phyloP scores from a whole-genome alignment of 2,329 filamentous ascomycete species.

The Leptographium lundbergii region DNA sequence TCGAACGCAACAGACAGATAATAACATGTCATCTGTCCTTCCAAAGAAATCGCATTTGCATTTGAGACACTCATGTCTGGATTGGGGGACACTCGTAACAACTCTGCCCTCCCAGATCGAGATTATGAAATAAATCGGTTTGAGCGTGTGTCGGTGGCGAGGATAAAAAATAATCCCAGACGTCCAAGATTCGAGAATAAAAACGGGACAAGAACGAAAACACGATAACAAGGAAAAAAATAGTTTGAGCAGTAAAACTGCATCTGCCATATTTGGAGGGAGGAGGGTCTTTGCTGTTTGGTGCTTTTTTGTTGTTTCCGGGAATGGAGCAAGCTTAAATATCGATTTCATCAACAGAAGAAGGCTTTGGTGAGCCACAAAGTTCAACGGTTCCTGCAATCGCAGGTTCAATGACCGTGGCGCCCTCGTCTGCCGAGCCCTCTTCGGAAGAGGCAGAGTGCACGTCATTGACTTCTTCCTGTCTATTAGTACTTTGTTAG shows the following conservation, averaged over 20 bases:
- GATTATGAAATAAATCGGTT: not conserved
- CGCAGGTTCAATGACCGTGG: conserved; percentile 39
- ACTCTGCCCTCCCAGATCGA: not conserved
- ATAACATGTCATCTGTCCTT: not conserved
- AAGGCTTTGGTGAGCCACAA: not conserved
- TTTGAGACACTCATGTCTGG: not conserved
- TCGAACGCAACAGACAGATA: not conserved
- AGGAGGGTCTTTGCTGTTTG: not conserved
- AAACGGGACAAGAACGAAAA: not conserved
- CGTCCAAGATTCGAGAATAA: not conserved
- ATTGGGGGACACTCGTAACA: not conserved
- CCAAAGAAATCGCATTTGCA: not conserved
- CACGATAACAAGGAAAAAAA: not conserved
- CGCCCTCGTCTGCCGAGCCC: conserved; percentile 35
- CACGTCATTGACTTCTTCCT: conserved; percentile 27
- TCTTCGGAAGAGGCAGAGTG: conserved; percentile 28
- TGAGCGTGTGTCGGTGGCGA: not conserved
- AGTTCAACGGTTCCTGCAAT: conserved; percentile 16
- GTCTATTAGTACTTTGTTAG: not conserved
- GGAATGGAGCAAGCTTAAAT: not conserved
- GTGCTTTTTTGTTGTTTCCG: not conserved
- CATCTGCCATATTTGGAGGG: not conserved
- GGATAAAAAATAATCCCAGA: not conserved
- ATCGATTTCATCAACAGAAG: not conserved
- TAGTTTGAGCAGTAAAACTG: not conserved